Evolutionary conservation across 2,329 filamentous ascomycete species (phyloP), one percentile per base, ranked within the genome.

Genomic region (Cladobotryum mycophilum): DNA sequence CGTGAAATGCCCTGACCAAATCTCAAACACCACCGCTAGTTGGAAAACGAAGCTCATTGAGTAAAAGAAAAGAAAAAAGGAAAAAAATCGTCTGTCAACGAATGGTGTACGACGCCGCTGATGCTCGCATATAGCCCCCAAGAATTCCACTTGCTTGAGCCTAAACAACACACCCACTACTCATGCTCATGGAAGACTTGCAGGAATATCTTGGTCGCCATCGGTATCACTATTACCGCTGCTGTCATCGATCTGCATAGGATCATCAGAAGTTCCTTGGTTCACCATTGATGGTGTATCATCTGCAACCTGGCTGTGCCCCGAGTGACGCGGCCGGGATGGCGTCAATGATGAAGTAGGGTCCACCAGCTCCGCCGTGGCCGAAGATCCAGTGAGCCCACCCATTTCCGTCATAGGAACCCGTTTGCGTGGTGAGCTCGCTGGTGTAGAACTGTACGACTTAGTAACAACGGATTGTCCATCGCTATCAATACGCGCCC

Each of bases 321-420:
- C 41, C 25, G 35, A 42, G 20, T 30, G 33, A 17, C 13, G 38
- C 35, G 60, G 57, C 34, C 58, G 59, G 3, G 58, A 52, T 15
- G 63, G 50, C 17, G 57, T 56, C 6, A 59, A 45, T 11, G 53
- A 51, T 12, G 59, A 45, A 3, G 67, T 71, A 4, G 70, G 70
- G 52, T 73, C 70, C 20, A 61, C 59, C 13, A 56, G 60, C 46
- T 69, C 67, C 5, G 66, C 67, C 1, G 69, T 69, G 12, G 65
- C 69, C 14, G 64, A 56, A 1, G 69, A 63, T 1, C 62, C 68
- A 5, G 57, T 55, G 5, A 72, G 54, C 0, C 71, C 68, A 12
- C 67, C 64, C 56, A 70, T 66, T 41, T 68, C 61, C 3, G 60
- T 57, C 7, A 69, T 52, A 1, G 62, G 58, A 5, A 66, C 61